Evolutionary conservation across 1,284 basidiomycete species (phyloP).

Genomic region (Neonothopanus nambi): DNA sequence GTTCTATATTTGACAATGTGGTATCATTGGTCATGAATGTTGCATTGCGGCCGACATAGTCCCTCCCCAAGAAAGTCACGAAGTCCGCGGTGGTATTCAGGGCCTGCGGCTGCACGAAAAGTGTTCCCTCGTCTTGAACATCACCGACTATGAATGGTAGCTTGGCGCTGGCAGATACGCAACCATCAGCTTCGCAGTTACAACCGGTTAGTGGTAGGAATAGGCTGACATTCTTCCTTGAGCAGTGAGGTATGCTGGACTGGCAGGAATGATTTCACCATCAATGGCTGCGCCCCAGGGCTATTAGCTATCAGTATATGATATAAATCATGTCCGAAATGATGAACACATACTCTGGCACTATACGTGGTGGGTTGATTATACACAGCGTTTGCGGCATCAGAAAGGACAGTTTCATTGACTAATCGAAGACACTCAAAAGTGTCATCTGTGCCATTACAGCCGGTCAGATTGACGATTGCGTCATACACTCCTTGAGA

Average conservation of each 20-base stretch:
- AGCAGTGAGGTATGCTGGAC: slow-evolving; percentile 4
- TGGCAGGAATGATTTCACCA: slow-evolving; percentile 7
- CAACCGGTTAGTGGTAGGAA: neutral
- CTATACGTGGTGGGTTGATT: neutral
- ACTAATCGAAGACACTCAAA: neutral
- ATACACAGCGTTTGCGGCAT: neutral
- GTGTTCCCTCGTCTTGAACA: slow-evolving; percentile 4
- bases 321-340: neutral
- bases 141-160: slow-evolving; percentile 2
- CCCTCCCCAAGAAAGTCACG: neutral
- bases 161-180: neutral
- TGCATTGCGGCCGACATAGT: neutral
- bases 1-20: neutral
- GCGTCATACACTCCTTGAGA: neutral
- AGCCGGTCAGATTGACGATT: neutral
- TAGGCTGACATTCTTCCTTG: slow-evolving; percentile 2
- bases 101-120: slow-evolving; percentile 5
- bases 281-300: slow-evolving; percentile 3
- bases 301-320: neutral
- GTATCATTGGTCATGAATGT: neutral
- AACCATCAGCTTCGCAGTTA: neutral
- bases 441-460: neutral
- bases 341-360: neutral
- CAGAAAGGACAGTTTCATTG: neutral
- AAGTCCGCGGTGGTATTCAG: slow-evolving; percentile 1